Evolutionary conservation across 1,284 basidiomycete species (phyloP).

Genomic region (Irpex sp.): DNA sequence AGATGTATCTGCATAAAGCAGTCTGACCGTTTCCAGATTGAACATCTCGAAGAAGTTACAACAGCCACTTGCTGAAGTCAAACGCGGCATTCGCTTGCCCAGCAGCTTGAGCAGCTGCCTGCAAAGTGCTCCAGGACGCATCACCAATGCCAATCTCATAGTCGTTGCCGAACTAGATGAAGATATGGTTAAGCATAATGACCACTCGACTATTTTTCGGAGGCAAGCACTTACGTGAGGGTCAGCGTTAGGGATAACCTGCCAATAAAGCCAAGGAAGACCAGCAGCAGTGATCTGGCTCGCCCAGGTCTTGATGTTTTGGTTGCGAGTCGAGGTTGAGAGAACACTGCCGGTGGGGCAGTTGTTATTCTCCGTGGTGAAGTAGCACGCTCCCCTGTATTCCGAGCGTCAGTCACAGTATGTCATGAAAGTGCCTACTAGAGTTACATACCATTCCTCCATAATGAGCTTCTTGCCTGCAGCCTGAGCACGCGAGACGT

Average conservation of each 20-base stretch:
- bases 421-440: not conserved
- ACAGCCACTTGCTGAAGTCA: slow-evolving; percentile 21
- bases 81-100: slow-evolving; percentile 19
- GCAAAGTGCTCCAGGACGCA: slow-evolving; percentile 22
- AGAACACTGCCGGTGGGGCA: slow-evolving; percentile 24
- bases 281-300: slow-evolving; percentile 31
- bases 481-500: slow-evolving; percentile 26
- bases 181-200: not conserved
- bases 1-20: too few relatives aligned
- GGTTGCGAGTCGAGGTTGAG: slow-evolving; percentile 22
- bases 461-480: slow-evolving; percentile 32
- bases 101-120: slow-evolving; percentile 19
- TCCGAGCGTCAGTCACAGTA: not conserved
- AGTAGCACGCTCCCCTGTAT: slow-evolving; percentile 31
- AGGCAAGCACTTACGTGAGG: slow-evolving; percentile 25
- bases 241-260: slow-evolving; percentile 33
- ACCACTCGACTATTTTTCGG: too few relatives aligned
- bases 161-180: slow-evolving; percentile 24
- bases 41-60: not conserved
- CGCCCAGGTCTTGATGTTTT: slow-evolving; percentile 30
- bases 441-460: slow-evolving; percentile 31
- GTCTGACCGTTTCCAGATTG: too few relatives aligned
- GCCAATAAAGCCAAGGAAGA: slow-evolving; percentile 36
- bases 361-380: slow-evolving; percentile 29
- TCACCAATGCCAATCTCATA: slow-evolving; percentile 30